A percentile compares a stretch with the other conserved stretches of the same genome.
These are phyloP conservation scores for Pyropia haitanensis DNA, from an alignment of 23 red algal species.

Conservation along the genomic window DNA sequence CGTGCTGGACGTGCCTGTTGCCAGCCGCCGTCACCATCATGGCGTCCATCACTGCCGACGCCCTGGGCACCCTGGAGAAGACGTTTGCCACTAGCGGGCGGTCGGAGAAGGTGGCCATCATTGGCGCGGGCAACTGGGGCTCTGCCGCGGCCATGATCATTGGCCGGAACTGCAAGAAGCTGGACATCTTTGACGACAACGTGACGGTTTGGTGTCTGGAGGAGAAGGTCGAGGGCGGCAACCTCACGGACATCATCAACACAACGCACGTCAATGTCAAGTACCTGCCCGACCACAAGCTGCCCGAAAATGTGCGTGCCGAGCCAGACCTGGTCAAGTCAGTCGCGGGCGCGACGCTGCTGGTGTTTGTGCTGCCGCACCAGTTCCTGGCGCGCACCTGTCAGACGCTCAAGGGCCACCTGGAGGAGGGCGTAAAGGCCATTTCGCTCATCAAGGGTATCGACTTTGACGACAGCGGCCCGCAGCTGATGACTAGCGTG, in stretches of 20 bases:
- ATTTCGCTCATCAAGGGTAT: constrained; percentile 94
- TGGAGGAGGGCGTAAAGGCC: constrained; percentile 27
- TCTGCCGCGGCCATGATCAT: constrained; percentile 58
- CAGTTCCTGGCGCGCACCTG: constrained; percentile 72
- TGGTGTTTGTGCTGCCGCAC: constrained; percentile 85
- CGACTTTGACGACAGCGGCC: constrained; percentile 61
- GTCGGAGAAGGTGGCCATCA: constrained; percentile 37
- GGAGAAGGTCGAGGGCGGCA: constrained; percentile 59
- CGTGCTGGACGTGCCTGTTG: too few species aligned
- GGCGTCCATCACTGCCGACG: too few species aligned
- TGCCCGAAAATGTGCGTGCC: constrained; percentile 87
- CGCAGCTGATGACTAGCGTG: constrained; percentile 65
- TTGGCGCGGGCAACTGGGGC: constrained; percentile 88
- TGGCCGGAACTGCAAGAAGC: constrained; percentile 45
- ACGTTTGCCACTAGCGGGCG: too few species aligned
- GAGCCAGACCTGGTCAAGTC: constrained; percentile 54
- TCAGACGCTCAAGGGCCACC: constrained; percentile 40
- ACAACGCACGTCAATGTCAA: constrained; percentile 72
- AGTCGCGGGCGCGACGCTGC: constrained; percentile 39
- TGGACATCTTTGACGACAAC: constrained; percentile 37
- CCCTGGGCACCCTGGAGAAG: too few species aligned
- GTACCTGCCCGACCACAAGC: constrained; percentile 74
- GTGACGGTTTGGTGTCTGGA: constrained; percentile 81
- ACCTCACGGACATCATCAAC: constrained; percentile 90
- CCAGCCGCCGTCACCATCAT: too few species aligned